Base-by-base conservation (phyloP, 2,329 filamentous ascomycete species). In the Elsinoe necatrix region DNA sequence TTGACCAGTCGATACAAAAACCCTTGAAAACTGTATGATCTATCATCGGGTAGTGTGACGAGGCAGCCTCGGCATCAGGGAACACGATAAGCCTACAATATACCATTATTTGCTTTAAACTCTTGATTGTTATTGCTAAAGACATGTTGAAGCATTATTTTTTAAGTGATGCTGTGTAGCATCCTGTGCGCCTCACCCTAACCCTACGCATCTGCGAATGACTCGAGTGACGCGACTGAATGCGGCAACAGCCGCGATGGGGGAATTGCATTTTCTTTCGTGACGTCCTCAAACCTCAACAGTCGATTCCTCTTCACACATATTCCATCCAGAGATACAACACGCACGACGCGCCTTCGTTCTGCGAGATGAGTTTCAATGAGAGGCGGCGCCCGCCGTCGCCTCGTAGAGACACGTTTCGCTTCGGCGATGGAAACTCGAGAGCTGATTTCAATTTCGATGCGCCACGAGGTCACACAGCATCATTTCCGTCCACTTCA, bases 301-400 rank as follows among this genome's bases (percentile, higher is more conserved):
- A 37, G 9, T 37, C 14, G 5, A 37, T n/a, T 37, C 14, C 34
- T 6, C 34, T 29, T 4, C 34, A n/a, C 5, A 3, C 9, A 14
- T 6, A 12, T 12, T 11, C 4, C 34, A 37, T 37, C 29, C 9
- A n/a, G 34, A 14, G 12, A 37, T 11, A n/a, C 14, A 14, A 11
- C 12, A 11, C 9, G 14, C 9, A 12, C 14, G 9, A 37, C 34
- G 34, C 47, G 23, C 12, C n/a, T 51, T 4, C 34, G 2, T 8
- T 34, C 11, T 23, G 3, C 16, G 23, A 14, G 11, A 56, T 56
- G 54, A 47, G 37, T 12, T 35, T 35, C n/a, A n/a, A 39, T 7
- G 23, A 48, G 35, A 47, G 54, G 41, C 54, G 54, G 7, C 54
- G 41, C n/a, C 54, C 54, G 25, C 54, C 54, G 54, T 56, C 41